These are phyloP conservation scores for Massarina eburnea DNA, from an alignment of 2,329 filamentous ascomycete genomes.

Conservation along the genomic window DNA sequence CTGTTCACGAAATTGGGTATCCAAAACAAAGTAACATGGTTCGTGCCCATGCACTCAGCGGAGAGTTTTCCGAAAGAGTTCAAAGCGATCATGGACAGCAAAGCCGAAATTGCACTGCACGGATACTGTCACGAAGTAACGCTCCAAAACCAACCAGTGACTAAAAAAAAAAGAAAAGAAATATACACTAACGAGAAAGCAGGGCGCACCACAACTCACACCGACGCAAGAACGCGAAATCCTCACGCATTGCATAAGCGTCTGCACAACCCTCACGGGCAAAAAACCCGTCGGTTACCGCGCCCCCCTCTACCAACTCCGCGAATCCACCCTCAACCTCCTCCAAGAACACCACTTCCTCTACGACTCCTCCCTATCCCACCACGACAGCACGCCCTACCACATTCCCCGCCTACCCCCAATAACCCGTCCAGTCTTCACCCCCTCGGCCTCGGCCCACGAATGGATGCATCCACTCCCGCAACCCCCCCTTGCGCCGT, in stretches of 20 bases:
- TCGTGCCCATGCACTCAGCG: slow-evolving; percentile 61
- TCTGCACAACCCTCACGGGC: slow-evolving; percentile 48
- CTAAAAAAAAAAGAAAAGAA: too few relatives aligned
- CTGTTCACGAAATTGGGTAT: slow-evolving; percentile 56
- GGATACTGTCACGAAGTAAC: slow-evolving; percentile 53
- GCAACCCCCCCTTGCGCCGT: slow-evolving; percentile 20
- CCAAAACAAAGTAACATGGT: slow-evolving; percentile 60
- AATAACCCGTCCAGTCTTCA: slow-evolving; percentile 47
- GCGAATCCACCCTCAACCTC: slow-evolving; percentile 51
- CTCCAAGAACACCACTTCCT: slow-evolving; percentile 54
- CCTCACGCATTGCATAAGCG: slow-evolving; percentile 50
- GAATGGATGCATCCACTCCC: slow-evolving; percentile 51
- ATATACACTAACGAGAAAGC: slow-evolving; percentile 4
- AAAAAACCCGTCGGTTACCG: slow-evolving; percentile 53
- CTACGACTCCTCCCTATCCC: slow-evolving; percentile 55
- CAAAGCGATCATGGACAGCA: slow-evolving; percentile 53
- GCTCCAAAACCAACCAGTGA: too few relatives aligned
- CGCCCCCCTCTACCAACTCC: slow-evolving; percentile 55
- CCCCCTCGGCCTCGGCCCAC: slow-evolving; percentile 35
- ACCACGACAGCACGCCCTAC: slow-evolving; percentile 55
- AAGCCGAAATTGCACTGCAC: slow-evolving; percentile 56
- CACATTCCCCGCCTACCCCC: slow-evolving; percentile 47
- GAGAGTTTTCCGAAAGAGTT: slow-evolving; percentile 60
- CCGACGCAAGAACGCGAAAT: slow-evolving; percentile 54
- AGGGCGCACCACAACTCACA: slow-evolving; percentile 49